Percentiles rank a stretch among this genome's conserved stretches.
Evolutionary conservation across 805 yeast genomes (phyloP).

Genomic region (Cyberlindnera xylosilytica): DNA sequence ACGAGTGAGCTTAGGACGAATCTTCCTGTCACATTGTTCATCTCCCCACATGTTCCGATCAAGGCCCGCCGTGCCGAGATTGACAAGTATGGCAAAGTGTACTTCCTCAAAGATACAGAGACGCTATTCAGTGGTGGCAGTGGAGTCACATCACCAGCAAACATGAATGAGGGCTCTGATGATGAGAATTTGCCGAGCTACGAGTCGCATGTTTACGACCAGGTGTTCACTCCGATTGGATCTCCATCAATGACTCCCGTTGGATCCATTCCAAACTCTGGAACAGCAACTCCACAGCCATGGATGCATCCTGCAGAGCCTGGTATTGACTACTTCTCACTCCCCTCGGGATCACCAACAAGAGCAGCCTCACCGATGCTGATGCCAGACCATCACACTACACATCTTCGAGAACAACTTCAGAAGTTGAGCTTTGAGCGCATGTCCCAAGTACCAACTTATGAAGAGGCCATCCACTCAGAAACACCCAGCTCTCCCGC

Average conservation of each 20-base stretch:
- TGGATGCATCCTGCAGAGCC: neutral
- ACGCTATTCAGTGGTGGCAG: conserved; percentile 25
- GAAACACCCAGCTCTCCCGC: conserved; percentile 39
- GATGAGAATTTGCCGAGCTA: conserved; percentile 66
- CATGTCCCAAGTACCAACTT: conserved; percentile 70
- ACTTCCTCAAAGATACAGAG: conserved; percentile 34
- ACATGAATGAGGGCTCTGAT: conserved; percentile 23
- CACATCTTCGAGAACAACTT: conserved; percentile 7
- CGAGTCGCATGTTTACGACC: conserved; percentile 65
- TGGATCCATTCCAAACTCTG: conserved; percentile 6
- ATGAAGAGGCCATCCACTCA: conserved; percentile 59
- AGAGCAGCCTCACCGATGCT: conserved; percentile 8
- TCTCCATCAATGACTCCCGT: conserved; percentile 9
- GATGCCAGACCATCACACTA: conserved; percentile 4
- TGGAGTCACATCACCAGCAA: neutral
- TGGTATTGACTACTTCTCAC: conserved; percentile 6
- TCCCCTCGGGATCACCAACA: neutral
- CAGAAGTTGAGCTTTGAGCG: conserved; percentile 31
- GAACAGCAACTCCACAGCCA: conserved; percentile 10
- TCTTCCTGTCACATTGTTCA: conserved; percentile 67
- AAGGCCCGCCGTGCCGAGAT: conserved; percentile 33
- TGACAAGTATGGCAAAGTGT: conserved; percentile 36
- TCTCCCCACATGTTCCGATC: conserved; percentile 70
- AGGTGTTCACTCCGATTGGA: conserved; percentile 28
- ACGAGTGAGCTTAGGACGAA: conserved; percentile 84